Percentiles rank a stretch among this genome's conserved stretches.
These are phyloP conservation scores for Kuraishia hungarica DNA, from an alignment of 805 yeast genomes.

Conservation along the genomic window DNA sequence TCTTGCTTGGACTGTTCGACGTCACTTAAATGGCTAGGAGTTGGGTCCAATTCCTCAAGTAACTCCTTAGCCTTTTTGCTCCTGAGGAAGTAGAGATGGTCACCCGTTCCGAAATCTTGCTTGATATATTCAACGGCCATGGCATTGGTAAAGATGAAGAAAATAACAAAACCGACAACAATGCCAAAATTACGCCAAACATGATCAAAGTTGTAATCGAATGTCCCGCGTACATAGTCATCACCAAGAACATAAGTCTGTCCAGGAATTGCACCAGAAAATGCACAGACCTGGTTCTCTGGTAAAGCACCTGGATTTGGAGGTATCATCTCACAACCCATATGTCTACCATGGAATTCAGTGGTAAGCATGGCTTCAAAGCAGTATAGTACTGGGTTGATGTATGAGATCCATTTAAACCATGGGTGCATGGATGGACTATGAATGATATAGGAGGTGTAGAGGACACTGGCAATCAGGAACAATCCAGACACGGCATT, in stretches of 20 bases:
- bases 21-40: background rate
- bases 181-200: slow-evolving; percentile 28
- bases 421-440: slow-evolving; percentile 55
- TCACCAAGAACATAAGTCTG: slow-evolving; percentile 47
- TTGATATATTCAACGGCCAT: slow-evolving; percentile 21
- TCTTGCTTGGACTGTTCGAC: background rate
- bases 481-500: slow-evolving; percentile 47
- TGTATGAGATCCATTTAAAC: slow-evolving; percentile 58
- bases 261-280: slow-evolving; percentile 49
- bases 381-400: slow-evolving; percentile 48
- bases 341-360: slow-evolving; percentile 52
- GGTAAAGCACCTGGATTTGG: slow-evolving; percentile 37
- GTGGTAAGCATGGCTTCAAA: slow-evolving; percentile 58
- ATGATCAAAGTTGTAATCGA: slow-evolving; percentile 33
- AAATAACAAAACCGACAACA: slow-evolving; percentile 15
- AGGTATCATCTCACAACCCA: slow-evolving; percentile 53
- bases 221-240: slow-evolving; percentile 37
- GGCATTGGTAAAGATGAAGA: slow-evolving; percentile 13
- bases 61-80: background rate
- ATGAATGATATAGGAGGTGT: slow-evolving; percentile 62
- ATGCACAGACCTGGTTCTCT: slow-evolving; percentile 44
- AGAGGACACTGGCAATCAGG: slow-evolving; percentile 43
- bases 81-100: slow-evolving; percentile 19
- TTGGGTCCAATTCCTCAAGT: background rate
- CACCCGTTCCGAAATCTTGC: slow-evolving; percentile 5